phyloP scores from a whole-genome alignment of 1,284 basidiomycete species.

The Ceratobasidium sp. region DNA sequence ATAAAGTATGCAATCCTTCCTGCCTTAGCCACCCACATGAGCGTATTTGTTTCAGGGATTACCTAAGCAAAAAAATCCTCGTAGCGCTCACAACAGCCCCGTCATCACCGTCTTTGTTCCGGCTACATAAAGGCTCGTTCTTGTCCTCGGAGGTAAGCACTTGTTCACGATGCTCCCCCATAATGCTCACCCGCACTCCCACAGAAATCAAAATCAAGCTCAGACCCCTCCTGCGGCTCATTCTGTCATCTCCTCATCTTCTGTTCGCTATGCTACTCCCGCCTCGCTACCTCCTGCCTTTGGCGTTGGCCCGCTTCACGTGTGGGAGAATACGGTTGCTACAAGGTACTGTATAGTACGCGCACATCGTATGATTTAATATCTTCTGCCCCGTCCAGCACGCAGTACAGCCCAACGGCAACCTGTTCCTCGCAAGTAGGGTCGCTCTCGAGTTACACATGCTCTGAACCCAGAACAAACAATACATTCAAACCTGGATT shows the following conservation, averaged over 20 bases:
- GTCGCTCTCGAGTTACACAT: neutral
- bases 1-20: too few relatives aligned
- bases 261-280: slow-evolving; percentile 6
- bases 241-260: neutral
- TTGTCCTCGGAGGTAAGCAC: too few relatives aligned
- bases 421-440: neutral
- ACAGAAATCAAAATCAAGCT: too few relatives aligned
- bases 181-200: too few relatives aligned
- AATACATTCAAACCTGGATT: neutral
- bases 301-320: neutral
- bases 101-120: too few relatives aligned
- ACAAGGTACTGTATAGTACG: neutral
- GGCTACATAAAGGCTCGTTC: too few relatives aligned
- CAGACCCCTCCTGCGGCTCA: too few relatives aligned
- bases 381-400: neutral
- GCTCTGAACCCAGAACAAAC: neutral
- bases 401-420: neutral
- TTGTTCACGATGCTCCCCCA: too few relatives aligned
- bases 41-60: too few relatives aligned
- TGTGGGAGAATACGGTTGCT: neutral
- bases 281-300: neutral
- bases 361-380: neutral
- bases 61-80: too few relatives aligned
- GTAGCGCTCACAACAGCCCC: too few relatives aligned
- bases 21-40: too few relatives aligned